Conservation (phyloP, 129 eudicot genomes). For the Smallanthus sonchifolius region DNA sequence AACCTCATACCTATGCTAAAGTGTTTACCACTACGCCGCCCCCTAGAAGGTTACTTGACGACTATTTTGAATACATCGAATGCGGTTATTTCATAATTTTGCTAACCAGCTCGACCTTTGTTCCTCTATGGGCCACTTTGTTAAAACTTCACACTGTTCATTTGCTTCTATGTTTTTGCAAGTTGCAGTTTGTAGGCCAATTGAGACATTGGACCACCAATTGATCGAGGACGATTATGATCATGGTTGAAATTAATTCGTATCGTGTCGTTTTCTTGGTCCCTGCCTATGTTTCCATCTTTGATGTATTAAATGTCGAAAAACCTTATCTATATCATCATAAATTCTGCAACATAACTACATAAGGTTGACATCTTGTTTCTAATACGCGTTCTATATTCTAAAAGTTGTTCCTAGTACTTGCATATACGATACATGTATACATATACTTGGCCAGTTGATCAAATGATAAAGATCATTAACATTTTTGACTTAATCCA, state of each 20-base stretch:
- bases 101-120: neutral
- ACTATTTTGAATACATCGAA: constrained; percentile 3
- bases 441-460: constrained; percentile 26
- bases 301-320: constrained; percentile 1
- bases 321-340: constrained; percentile 31
- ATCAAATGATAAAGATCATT: constrained; percentile 29
- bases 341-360: constrained; percentile 19
- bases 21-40: too few relatives aligned
- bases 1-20: too few relatives aligned
- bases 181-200: constrained; percentile 30
- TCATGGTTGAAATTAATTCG: constrained; percentile 18
- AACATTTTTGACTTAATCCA: constrained; percentile 24
- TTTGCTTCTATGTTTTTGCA: constrained; percentile 19
- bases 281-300: constrained; percentile 30
- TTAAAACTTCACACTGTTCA: constrained; percentile 2
- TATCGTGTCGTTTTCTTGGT: constrained; percentile 33
- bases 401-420: constrained; percentile 29
- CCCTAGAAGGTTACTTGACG: too few relatives aligned
- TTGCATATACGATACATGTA: constrained; percentile 29
- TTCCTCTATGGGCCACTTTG: constrained; percentile 11
- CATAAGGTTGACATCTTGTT: constrained; percentile 22
- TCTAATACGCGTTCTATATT: constrained; percentile 25
- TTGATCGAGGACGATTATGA: constrained; percentile 16
- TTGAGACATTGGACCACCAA: constrained; percentile 30
- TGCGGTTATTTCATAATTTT: constrained; percentile 2